These are phyloP conservation scores for Microdochium trichocladiopsis DNA, from an alignment of 2,329 filamentous ascomycete species.

Conservation along the genomic window DNA sequence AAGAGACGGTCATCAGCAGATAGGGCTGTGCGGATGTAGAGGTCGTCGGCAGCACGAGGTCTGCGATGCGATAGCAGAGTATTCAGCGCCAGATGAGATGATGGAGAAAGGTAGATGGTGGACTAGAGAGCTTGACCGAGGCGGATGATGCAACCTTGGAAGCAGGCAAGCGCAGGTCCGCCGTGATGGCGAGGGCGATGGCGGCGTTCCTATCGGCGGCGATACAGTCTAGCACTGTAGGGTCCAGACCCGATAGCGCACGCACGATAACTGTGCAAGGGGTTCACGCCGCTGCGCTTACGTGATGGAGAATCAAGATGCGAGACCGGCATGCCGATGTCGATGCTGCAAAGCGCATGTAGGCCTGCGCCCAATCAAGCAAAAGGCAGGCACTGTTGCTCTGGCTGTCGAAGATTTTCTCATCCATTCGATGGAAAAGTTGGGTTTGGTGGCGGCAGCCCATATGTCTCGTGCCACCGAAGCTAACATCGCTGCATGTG, in stretches of 20 bases:
- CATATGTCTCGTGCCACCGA: too few relatives aligned
- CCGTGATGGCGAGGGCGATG: neutral
- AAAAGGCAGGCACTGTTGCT: too few relatives aligned
- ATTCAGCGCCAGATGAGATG: neutral
- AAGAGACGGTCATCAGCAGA: neutral
- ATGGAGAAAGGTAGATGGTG: neutral
- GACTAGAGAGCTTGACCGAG: neutral
- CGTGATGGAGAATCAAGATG: neutral
- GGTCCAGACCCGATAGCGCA: neutral
- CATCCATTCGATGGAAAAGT: too few relatives aligned
- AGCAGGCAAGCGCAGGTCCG: neutral
- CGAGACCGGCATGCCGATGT: neutral
- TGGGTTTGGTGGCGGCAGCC: too few relatives aligned
- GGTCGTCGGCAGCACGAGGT: neutral
- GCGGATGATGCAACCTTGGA: neutral
- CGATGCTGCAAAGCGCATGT: neutral
- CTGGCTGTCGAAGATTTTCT: too few relatives aligned
- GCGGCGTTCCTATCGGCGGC: neutral
- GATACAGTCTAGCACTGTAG: neutral
- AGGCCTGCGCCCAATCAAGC: neutral
- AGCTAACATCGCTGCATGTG: too few relatives aligned
- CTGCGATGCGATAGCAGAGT: neutral
- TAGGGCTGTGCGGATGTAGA: neutral
- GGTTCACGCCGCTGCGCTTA: neutral
- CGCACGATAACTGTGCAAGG: neutral